These are phyloP conservation scores for Starmerella stellata DNA, from an alignment of 805 yeast species.

Conservation along the genomic window DNA sequence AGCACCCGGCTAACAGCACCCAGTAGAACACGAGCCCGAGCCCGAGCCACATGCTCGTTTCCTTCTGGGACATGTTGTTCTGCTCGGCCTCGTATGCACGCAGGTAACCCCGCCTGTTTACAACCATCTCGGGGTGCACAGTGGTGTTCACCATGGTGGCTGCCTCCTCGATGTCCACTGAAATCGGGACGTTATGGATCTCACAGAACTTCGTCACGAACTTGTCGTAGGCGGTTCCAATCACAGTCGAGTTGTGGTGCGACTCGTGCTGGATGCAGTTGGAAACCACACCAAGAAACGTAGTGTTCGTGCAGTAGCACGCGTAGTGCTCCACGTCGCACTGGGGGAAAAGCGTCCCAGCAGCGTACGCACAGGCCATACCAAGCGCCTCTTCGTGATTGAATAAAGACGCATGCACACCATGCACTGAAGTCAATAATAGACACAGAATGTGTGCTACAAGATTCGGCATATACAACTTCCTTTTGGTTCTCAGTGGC, in stretches of 20 bases:
- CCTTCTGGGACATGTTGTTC: slow-evolving; percentile 18
- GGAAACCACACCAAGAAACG: slow-evolving; percentile 21
- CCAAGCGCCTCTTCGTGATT: slow-evolving; percentile 13
- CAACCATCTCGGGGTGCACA: slow-evolving; percentile 6
- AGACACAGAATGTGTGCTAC: background rate
- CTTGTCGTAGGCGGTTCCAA: slow-evolving; percentile 22
- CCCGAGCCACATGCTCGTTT: slow-evolving; percentile 21
- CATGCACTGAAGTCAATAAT: background rate
- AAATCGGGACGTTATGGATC: slow-evolving; percentile 8
- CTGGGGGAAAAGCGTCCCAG: slow-evolving; percentile 11
- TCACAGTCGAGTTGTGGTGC: slow-evolving; percentile 10
- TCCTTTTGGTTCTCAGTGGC: too few relatives aligned
- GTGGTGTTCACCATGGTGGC: slow-evolving; percentile 5
- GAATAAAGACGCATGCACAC: slow-evolving; percentile 5
- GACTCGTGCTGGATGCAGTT: slow-evolving; percentile 19
- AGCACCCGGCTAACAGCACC: slow-evolving; percentile 15
- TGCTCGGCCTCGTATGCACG: slow-evolving; percentile 15
- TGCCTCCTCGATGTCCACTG: slow-evolving; percentile 5
- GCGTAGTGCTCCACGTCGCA: slow-evolving; percentile 15
- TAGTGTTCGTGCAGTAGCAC: slow-evolving; percentile 20
- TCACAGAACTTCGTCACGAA: slow-evolving; percentile 18
- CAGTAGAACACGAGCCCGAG: slow-evolving; percentile 20
- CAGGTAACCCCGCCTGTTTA: slow-evolving; percentile 5
- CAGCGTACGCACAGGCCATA: slow-evolving; percentile 15
- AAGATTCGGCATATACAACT: too few relatives aligned